A percentile compares a stretch with the other conserved stretches of the same genome.
Evolutionary conservation across 2,329 filamentous ascomycete species (phyloP).

Genomic region (Fusarium dlaminii): DNA sequence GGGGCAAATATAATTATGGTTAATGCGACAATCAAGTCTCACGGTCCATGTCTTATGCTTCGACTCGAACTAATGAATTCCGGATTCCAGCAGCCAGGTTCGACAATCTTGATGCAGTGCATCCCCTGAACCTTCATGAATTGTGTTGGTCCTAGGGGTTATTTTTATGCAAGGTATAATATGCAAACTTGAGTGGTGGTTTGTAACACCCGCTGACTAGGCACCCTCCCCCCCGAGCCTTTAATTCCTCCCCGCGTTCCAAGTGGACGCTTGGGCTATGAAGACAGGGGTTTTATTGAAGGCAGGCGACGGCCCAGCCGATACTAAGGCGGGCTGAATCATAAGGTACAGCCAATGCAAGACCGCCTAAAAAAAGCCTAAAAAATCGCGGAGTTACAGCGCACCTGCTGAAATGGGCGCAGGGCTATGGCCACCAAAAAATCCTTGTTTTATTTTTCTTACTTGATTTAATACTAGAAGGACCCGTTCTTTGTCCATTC

Average conservation of each 20-base stretch:
- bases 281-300: constrained; percentile 1
- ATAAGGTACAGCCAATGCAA: constrained; percentile 12
- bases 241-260: constrained; percentile 38
- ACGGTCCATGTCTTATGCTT: constrained; percentile 5
- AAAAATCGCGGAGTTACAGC: constrained; percentile 19
- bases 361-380: constrained; percentile 32
- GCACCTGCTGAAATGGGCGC: constrained; percentile 22
- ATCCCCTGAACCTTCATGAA: constrained; percentile 4
- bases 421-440: constrained; percentile 32
- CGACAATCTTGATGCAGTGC: not conserved
- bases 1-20: constrained; percentile 1
- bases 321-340: constrained; percentile 11
- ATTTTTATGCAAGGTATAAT: constrained; percentile 31
- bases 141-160: constrained; percentile 29
- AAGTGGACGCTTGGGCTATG: constrained; percentile 25
- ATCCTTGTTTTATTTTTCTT: constrained; percentile 16
- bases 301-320: constrained; percentile 5
- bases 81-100: constrained; percentile 14
- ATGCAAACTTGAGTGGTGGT: constrained; percentile 13
- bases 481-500: constrained; percentile 27
- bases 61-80: not conserved
- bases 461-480: constrained; percentile 27
- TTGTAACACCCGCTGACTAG: constrained; percentile 15
- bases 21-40: constrained; percentile 20
- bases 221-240: constrained; percentile 9